These are phyloP conservation scores for Trichoderma sp. DNA, from an alignment of 2,329 filamentous ascomycete species.

Conservation along the genomic window DNA sequence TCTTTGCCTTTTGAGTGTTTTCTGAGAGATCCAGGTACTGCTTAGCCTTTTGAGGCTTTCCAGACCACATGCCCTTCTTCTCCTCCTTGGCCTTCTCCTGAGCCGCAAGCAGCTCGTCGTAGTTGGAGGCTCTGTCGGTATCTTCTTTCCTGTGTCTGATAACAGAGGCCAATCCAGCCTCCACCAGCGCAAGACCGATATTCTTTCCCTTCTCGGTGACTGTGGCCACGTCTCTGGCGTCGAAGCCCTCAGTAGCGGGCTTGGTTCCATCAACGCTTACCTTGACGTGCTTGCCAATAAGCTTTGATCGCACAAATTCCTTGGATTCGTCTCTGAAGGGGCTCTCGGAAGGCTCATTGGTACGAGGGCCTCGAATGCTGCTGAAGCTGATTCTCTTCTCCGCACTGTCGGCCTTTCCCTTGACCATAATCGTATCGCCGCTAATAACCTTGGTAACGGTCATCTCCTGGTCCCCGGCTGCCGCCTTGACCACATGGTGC, in stretches of 20 bases:
- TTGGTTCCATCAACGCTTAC: conserved; percentile 88
- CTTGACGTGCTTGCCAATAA: conserved; percentile 95
- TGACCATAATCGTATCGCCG: conserved; percentile 84
- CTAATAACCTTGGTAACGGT: conserved; percentile 82
- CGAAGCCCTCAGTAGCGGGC: conserved; percentile 84
- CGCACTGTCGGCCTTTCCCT: conserved; percentile 73
- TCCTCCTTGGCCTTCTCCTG: conserved; percentile 83
- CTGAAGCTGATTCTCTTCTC: conserved; percentile 93
- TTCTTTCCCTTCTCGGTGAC: conserved; percentile 84
- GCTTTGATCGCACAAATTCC: conserved; percentile 88
- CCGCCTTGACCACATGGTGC: conserved; percentile 71
- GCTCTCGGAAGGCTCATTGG: conserved; percentile 80
- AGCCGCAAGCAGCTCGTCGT: conserved; percentile 81
- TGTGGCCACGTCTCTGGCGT: conserved; percentile 92
- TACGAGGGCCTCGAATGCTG: conserved; percentile 91
- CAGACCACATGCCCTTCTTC: conserved; percentile 92
- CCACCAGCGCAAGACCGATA: conserved; percentile 79
- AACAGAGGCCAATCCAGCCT: conserved; percentile 89
- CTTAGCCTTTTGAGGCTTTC: conserved; percentile 81
- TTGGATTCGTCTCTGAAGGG: conserved; percentile 93
- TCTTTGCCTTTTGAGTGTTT: conserved; percentile 90
- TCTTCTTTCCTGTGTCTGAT: conserved; percentile 95
- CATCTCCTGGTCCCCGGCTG: conserved; percentile 71
- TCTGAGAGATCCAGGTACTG: conserved; percentile 90
- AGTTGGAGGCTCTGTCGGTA: conserved; percentile 89